A percentile compares a stretch with the other conserved stretches of the same genome.
Evolutionary conservation across 495 filamentous ascomycete species (phyloP).

Genomic region (Penicillium manginii): DNA sequence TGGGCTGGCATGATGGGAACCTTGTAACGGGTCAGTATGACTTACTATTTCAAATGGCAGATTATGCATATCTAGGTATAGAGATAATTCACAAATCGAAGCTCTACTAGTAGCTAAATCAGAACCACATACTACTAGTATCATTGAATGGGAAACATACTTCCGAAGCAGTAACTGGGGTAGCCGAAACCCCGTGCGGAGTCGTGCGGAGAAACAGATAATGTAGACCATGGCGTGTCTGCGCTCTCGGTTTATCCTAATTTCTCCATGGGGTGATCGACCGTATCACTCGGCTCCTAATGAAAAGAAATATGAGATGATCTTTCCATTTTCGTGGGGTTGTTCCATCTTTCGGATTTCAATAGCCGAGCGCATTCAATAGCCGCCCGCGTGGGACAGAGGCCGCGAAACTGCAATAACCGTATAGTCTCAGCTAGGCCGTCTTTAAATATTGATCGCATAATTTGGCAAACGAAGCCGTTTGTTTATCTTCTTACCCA

Average conservation of each 20-base stretch:
- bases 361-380: constrained; percentile 22
- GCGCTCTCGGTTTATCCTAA: not conserved
- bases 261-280: not conserved
- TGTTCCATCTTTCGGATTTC: constrained; percentile 16
- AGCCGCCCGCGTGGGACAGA: constrained; percentile 13
- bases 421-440: not conserved
- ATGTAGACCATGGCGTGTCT: not conserved
- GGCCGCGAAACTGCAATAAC: constrained; percentile 1
- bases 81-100: not conserved
- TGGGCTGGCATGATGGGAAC: no score
- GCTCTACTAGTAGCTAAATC: not conserved
- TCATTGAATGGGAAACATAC: not conserved
- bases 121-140: not conserved
- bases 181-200: not conserved
- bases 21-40: not conserved
- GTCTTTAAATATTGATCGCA: no score
- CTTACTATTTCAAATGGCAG: not conserved
- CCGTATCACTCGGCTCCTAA: not conserved
- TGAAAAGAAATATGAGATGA: not conserved
- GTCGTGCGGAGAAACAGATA: constrained; percentile 1
- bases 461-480: no score
- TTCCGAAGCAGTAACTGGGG: not conserved
- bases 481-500: no score
- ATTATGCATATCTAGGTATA: not conserved
- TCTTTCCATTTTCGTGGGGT: not conserved